A percentile compares a stretch with the other conserved stretches of the same genome.
Evolutionary conservation across 345 rosid species (phyloP).

Genomic region (Sisymbrium irio): DNA sequence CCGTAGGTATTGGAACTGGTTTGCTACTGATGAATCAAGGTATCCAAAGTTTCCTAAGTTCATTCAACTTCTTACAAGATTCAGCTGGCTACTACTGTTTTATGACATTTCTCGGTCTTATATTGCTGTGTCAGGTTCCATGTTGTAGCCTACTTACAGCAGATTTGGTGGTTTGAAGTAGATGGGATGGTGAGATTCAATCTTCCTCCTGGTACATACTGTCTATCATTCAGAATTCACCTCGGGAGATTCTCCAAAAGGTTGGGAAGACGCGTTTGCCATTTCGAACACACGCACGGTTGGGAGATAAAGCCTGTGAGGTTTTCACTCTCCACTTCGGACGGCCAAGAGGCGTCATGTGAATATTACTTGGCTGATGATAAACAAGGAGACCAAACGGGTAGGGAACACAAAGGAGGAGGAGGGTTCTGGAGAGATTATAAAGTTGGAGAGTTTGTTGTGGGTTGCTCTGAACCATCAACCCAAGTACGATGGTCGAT

Average conservation of each 20-base stretch:
- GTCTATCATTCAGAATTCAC: constrained; percentile 73
- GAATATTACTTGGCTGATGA: constrained; percentile 56
- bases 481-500: constrained; percentile 68
- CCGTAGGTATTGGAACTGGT: constrained; percentile 92
- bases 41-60: neutral
- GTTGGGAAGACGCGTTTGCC: constrained; percentile 67
- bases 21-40: constrained; percentile 24
- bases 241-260: constrained; percentile 75
- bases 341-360: constrained; percentile 55
- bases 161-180: constrained; percentile 89
- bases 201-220: constrained; percentile 71
- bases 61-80: neutral
- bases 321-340: constrained; percentile 61
- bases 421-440: constrained; percentile 34
- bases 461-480: constrained; percentile 51
- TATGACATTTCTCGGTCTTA: too few relatives aligned
- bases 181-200: constrained; percentile 75
- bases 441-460: constrained; percentile 75
- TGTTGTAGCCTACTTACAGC: neutral
- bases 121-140: neutral
- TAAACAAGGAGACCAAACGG: constrained; percentile 52
- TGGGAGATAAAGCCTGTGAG: constrained; percentile 78
- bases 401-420: constrained; percentile 30
- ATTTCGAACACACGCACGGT: constrained; percentile 73
- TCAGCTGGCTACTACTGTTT: neutral